These are phyloP conservation scores for Grosmannia huntii DNA, from an alignment of 2,329 filamentous ascomycete species.

Conservation along the genomic window DNA sequence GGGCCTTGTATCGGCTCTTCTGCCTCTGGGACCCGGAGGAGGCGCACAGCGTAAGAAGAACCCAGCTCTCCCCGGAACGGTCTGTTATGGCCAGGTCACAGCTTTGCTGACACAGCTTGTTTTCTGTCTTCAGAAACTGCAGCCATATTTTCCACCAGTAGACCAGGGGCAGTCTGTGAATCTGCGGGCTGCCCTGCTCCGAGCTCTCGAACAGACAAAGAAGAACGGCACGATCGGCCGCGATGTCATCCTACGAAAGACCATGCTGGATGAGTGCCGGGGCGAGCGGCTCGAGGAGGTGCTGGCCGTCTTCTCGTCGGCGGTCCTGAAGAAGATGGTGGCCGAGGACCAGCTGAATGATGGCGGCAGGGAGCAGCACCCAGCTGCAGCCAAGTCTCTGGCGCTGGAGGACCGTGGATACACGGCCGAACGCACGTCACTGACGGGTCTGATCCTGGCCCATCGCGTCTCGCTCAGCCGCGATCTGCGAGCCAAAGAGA, in stretches of 20 bases:
- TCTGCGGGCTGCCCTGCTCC: conserved; percentile 70
- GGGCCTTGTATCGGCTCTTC: conserved; percentile 83
- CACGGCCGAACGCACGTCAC: conserved; percentile 36
- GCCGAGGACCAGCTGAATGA: conserved; percentile 20
- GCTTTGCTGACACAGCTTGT: no score
- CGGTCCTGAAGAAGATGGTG: conserved; percentile 61
- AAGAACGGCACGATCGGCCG: conserved; percentile 73
- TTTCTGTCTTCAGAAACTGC: conserved; percentile 52
- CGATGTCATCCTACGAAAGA: conserved; percentile 74
- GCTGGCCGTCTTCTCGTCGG: conserved; percentile 69
- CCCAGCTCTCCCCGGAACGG: background rate
- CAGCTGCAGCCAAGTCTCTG: conserved; percentile 38
- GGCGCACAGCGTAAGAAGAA: conserved; percentile 30
- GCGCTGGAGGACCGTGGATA: conserved; percentile 48
- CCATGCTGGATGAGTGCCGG: conserved; percentile 92
- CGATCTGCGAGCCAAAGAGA: conserved; percentile 45
- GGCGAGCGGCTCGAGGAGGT: conserved; percentile 84
- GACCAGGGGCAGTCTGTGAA: conserved; percentile 88
- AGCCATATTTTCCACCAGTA: conserved; percentile 79
- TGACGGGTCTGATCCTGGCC: conserved; percentile 58
- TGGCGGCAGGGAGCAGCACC: conserved; percentile 16
- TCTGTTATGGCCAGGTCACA: no score
- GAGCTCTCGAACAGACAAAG: conserved; percentile 73
- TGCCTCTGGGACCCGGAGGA: conserved; percentile 68
- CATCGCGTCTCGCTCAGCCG: conserved; percentile 56